Base-by-base conservation (phyloP, 2,329 filamentous ascomycete genomes). In the Cladosporium sp. region DNA sequence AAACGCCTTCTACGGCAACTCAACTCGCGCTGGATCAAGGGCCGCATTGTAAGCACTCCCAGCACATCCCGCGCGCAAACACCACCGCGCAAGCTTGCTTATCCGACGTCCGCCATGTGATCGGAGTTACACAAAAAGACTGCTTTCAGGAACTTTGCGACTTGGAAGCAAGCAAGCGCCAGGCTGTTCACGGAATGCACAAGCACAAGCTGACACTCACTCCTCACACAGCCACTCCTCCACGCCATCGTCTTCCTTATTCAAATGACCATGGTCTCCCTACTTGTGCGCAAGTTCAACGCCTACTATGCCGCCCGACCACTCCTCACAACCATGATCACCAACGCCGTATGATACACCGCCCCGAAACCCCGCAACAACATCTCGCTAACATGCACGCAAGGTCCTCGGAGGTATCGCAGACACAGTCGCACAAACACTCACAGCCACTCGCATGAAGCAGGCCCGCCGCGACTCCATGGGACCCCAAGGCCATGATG, bases 271-370 rank as follows among this genome's bases (percentile, higher is more conserved):
- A 88, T 96, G 78, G 87, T 94, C 69, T 91, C 90, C 71, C 86
- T 95, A 71, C 83, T 99, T 65, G 89, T 90, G 55, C 87, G 92
- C 73, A 92, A 92, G 77, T 99, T 96, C 85, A 97, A 97, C 81
- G 86, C 88, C 71, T 97, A 96, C 82, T 99, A 98, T 86, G 90
- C 92, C 71, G 89, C 93, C 76, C 91, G 92, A 76, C 95, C 94
- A 91, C 92, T 99, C 51, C 87, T 99, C 74, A 99, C 95, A 69
- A 99, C 96, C 80, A 99, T 99, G 94, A 92, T 97, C 76, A 97
- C 94, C 78, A 99, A 99, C 82, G 92, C 95, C 71, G 90, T 90
- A 87, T 76, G 86, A 77, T 64, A 71, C 52, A 59, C 67, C 63
- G 69, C 65, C 55, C 30, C 64, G 47, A 55, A 30, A 52, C 24